Conservation (phyloP, 495 filamentous ascomycete genomes). For the Hypomontagnella monticulosa region DNA sequence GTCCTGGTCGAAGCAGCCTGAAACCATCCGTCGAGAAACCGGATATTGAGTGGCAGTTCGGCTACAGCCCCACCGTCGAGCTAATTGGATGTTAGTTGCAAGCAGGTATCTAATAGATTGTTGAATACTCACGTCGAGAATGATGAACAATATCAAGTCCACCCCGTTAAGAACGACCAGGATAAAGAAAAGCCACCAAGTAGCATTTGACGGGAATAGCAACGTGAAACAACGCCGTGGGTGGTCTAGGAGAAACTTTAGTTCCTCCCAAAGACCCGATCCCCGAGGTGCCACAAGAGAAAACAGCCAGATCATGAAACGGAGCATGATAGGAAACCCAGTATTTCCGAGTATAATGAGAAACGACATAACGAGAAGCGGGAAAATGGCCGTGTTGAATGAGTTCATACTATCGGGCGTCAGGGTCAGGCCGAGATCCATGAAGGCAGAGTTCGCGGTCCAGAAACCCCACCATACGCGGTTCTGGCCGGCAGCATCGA, state of each 20-base stretch:
- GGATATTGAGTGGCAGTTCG: conserved; percentile 70
- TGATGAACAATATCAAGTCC: conserved; percentile 88
- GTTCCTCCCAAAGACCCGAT: conserved; percentile 82
- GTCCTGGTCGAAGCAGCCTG: conserved; percentile 88
- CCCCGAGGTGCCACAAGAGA: conserved; percentile 67
- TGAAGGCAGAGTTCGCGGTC: conserved; percentile 85
- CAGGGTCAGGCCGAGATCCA: conserved; percentile 85
- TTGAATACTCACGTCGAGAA: conserved; percentile 76
- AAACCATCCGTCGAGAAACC: conserved; percentile 84
- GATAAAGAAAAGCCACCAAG: conserved; percentile 93
- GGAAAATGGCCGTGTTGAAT: conserved; percentile 78
- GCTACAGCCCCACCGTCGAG: conserved; percentile 72
- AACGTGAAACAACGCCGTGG: conserved; percentile 95
- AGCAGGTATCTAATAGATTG: not conserved
- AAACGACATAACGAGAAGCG: conserved; percentile 77
- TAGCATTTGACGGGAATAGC: conserved; percentile 88
- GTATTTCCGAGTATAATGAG: conserved; percentile 94
- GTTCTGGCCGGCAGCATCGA: conserved; percentile 68
- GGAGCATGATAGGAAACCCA: conserved; percentile 91
- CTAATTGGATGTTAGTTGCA: conserved; percentile 52
- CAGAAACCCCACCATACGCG: conserved; percentile 92
- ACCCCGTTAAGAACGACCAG: conserved; percentile 82
- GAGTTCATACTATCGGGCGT: conserved; percentile 94
- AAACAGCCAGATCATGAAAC: conserved; percentile 83
- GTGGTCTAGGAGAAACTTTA: conserved; percentile 91